phyloP scores from a whole-genome alignment of 345 rosid species.

The Adansonia digitata region DNA sequence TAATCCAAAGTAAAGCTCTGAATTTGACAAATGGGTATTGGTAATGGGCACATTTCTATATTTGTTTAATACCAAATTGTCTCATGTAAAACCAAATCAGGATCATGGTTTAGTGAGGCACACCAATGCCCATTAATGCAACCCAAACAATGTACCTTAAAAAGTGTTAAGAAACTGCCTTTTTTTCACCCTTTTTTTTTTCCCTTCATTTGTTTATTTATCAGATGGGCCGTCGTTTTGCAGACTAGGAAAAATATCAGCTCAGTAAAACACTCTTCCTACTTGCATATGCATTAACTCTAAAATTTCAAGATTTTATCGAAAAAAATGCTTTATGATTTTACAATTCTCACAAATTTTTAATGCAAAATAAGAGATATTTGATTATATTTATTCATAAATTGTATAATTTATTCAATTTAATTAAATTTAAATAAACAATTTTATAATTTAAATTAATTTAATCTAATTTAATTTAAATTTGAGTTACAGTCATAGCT shows the following conservation, averaged over 20 bases:
- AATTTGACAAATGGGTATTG: not conserved
- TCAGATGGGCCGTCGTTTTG: not conserved
- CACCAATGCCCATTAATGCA: not conserved
- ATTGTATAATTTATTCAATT: no score
- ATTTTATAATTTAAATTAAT: no score
- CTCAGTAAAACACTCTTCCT: not conserved
- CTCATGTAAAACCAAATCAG: not conserved
- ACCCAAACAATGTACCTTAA: not conserved
- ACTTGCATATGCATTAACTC: not conserved
- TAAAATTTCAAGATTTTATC: no score
- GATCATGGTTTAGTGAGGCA: conserved; percentile 6
- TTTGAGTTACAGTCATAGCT: no score
- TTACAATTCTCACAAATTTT: no score
- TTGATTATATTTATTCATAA: no score
- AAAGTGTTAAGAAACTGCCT: not conserved
- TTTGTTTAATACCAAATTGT: not conserved
- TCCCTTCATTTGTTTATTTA: not conserved
- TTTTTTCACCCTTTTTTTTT: not conserved
- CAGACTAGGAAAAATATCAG: not conserved
- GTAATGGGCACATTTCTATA: no score
- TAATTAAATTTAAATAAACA: no score
- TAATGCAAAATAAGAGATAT: no score
- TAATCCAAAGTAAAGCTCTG: not conserved
- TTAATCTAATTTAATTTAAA: no score
- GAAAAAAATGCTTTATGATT: no score